Percentiles rank a stretch among this genome's conserved stretches.
Evolutionary conservation across 129 eudicot genomes (phyloP).

Genomic region (carrot (Daucus carota)): DH1_v3.0 NC_030384.2:34875001-34875500

Average conservation of each 20-base stretch:
- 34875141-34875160: conserved; percentile 78
- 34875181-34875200: conserved; percentile 44
- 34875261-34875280: conserved; percentile 45
- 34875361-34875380: conserved; percentile 98
- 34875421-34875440: conserved; percentile 18
- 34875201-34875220: conserved; percentile 38
- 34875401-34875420: conserved; percentile 98
- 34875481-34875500: conserved; percentile 6
- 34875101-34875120: background rate
- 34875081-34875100: background rate
- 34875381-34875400: conserved; percentile 93
- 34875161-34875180: conserved; percentile 89
- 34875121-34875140: conserved; percentile 61
- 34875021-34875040: background rate
- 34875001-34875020: background rate
- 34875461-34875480: conserved; percentile 4
- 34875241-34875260: conserved; percentile 66
- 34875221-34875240: conserved; percentile 78
- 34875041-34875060: background rate
- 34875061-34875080: background rate
- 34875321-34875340: conserved; percentile 21
- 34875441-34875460: background rate
- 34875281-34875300: background rate
- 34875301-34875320: background rate
- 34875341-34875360: conserved; percentile 81